Evolutionary conservation across 1,139 yeast species (phyloP).

Genomic region (Saccharomyces hybrid): DNA sequence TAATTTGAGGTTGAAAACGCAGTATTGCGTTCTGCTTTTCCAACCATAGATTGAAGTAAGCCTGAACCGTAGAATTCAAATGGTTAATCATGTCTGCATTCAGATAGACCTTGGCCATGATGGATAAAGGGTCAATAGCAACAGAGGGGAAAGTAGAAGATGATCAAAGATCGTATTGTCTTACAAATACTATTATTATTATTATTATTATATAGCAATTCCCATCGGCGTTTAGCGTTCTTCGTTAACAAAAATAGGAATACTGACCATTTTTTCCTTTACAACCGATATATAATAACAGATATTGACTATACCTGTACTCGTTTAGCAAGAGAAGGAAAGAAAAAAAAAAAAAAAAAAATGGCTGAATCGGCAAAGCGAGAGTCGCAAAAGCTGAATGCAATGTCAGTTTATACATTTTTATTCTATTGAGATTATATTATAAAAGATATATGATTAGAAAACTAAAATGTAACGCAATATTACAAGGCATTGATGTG

Average conservation of each 20-base stretch:
- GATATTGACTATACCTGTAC: not conserved
- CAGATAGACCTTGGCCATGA: constrained; percentile 19
- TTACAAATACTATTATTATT: not conserved
- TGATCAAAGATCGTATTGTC: not conserved
- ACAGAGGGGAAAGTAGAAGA: too few species aligned
- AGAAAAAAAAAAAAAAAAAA: not conserved
- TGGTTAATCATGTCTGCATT: constrained; percentile 25
- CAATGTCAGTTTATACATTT: constrained; percentile 1
- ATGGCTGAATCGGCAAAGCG: not conserved
- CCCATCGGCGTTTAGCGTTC: not conserved
- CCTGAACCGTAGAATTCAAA: constrained; percentile 25
- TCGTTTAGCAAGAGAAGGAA: not conserved
- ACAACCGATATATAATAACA: not conserved
- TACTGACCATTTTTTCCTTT: not conserved
- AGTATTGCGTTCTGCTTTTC: constrained; percentile 11
- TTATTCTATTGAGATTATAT: not conserved
- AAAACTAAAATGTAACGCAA: not conserved
- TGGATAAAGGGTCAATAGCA: too few species aligned
- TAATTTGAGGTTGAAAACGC: constrained; percentile 14
- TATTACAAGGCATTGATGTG: constrained; percentile 59
- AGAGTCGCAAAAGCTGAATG: constrained; percentile 1
- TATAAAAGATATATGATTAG: not conserved
- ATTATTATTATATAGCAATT: not conserved
- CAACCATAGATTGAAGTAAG: constrained; percentile 20
- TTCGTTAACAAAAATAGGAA: not conserved